These are phyloP conservation scores for Neurospora sp. DNA, from an alignment of 495 filamentous ascomycete genomes.

Conservation along the genomic window DNA sequence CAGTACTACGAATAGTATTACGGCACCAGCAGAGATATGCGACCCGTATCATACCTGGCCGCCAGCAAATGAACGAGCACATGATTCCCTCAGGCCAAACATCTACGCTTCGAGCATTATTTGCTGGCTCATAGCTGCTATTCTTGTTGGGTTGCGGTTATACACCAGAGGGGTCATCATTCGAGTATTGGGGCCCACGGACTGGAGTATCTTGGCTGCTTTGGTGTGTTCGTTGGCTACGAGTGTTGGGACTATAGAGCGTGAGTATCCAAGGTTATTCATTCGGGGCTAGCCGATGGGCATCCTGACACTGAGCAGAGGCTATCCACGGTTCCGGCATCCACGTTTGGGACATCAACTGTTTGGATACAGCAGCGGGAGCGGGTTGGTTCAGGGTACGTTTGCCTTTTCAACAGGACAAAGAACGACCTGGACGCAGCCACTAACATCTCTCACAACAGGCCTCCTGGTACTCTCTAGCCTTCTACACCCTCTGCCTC, in stretches of 20 bases:
- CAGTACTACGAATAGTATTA: background rate
- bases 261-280: slow-evolving; percentile 3
- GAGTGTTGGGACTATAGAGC: slow-evolving; percentile 14
- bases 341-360: slow-evolving; percentile 22
- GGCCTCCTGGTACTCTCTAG: slow-evolving; percentile 21
- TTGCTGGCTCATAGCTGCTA: slow-evolving; percentile 18
- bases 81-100: slow-evolving; percentile 16
- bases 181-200: slow-evolving; percentile 14
- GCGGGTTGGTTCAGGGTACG: slow-evolving; percentile 20
- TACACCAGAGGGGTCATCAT: slow-evolving; percentile 20
- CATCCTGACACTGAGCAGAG: slow-evolving; percentile 7
- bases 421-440: background rate
- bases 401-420: background rate
- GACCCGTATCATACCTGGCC: slow-evolving; percentile 1
- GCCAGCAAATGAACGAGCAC: slow-evolving; percentile 7
- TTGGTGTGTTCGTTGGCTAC: slow-evolving; percentile 19
- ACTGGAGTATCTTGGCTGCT: slow-evolving; percentile 21
- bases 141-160: slow-evolving; percentile 20
- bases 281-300: background rate
- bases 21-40: background rate
- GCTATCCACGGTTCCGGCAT: slow-evolving; percentile 15
- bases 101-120: slow-evolving; percentile 10
- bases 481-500: slow-evolving; percentile 20
- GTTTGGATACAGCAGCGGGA: slow-evolving; percentile 5
- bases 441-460: background rate